These are phyloP conservation scores for Nitzschia sp. DNA, from an alignment of 108 stramenopile species.

Conservation along the genomic window DNA sequence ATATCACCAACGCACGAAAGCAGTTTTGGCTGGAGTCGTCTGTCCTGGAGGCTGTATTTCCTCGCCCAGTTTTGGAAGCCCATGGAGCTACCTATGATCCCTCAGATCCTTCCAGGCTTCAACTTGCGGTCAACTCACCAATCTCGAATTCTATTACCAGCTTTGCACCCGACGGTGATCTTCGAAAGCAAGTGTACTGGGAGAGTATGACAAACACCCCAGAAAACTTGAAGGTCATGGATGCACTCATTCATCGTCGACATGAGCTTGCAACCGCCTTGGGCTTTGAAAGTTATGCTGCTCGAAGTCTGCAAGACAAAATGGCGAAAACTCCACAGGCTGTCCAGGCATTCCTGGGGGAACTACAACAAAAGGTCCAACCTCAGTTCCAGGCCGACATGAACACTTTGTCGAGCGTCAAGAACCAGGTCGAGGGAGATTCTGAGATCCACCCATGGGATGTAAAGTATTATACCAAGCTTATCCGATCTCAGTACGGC, in stretches of 20 bases:
- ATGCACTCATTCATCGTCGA: constrained; percentile 59
- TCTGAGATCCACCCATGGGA: constrained; percentile 83
- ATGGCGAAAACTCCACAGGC: constrained; percentile 59
- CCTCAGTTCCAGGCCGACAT: constrained; percentile 53
- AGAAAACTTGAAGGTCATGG: constrained; percentile 78
- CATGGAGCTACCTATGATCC: constrained; percentile 30
- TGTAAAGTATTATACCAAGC: constrained; percentile 66
- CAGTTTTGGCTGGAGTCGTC: constrained; percentile 44
- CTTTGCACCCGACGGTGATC: constrained; percentile 50
- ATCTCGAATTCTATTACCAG: constrained; percentile 68
- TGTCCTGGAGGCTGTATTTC: constrained; percentile 55
- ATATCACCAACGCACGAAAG: constrained; percentile 66
- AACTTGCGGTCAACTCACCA: constrained; percentile 46
- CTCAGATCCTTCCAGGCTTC: constrained; percentile 5
- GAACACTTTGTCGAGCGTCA: constrained; percentile 53
- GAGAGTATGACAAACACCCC: constrained; percentile 62
- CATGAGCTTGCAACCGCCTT: constrained; percentile 60
- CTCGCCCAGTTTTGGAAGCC: constrained; percentile 47
- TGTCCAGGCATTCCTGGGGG: constrained; percentile 53
- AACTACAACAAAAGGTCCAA: constrained; percentile 44
- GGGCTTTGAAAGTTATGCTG: constrained; percentile 73
- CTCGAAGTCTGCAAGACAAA: constrained; percentile 73
- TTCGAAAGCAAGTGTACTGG: constrained; percentile 75
- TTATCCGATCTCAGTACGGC: constrained; percentile 63
- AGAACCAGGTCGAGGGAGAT: constrained; percentile 62